phyloP scores from a whole-genome alignment of 2,329 filamentous ascomycete genomes.

The Clarireedia monteithiana region DNA sequence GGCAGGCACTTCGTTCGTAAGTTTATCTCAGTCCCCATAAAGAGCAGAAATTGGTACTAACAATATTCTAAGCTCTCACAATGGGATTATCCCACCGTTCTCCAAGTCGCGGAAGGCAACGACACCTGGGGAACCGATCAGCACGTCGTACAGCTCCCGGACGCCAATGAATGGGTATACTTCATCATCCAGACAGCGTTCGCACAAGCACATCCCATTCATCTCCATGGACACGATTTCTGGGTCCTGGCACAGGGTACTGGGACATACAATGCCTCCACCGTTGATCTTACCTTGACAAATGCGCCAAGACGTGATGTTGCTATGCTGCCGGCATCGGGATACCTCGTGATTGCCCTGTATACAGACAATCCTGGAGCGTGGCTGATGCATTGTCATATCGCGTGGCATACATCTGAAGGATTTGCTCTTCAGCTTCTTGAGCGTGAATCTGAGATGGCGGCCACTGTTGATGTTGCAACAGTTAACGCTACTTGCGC shows the following conservation, averaged over 20 bases:
- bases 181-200: slow-evolving; percentile 23
- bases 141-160: slow-evolving; percentile 22
- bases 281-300: slow-evolving; percentile 21
- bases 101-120: slow-evolving; percentile 23
- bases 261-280: slow-evolving; percentile 29
- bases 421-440: slow-evolving; percentile 43
- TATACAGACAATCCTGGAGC: slow-evolving; percentile 15
- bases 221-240: slow-evolving; percentile 43
- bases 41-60: too few species aligned
- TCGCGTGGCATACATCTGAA: slow-evolving; percentile 41
- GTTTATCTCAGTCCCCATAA: slow-evolving; percentile 22
- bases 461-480: background rate
- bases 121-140: slow-evolving; percentile 16
- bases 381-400: slow-evolving; percentile 22
- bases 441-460: slow-evolving; percentile 25
- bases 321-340: slow-evolving; percentile 34
- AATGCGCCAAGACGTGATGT: slow-evolving; percentile 44
- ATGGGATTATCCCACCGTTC: slow-evolving; percentile 40
- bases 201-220: slow-evolving; percentile 28
- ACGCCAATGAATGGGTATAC: slow-evolving; percentile 23
- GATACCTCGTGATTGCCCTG: slow-evolving; percentile 15
- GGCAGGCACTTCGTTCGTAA: slow-evolving; percentile 36
- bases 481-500: slow-evolving; percentile 6
- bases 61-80: slow-evolving; percentile 14
- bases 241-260: slow-evolving; percentile 35